These are phyloP conservation scores for Claviceps quebecensis DNA, from an alignment of 2,329 filamentous ascomycete genomes.

Conservation along the genomic window DNA sequence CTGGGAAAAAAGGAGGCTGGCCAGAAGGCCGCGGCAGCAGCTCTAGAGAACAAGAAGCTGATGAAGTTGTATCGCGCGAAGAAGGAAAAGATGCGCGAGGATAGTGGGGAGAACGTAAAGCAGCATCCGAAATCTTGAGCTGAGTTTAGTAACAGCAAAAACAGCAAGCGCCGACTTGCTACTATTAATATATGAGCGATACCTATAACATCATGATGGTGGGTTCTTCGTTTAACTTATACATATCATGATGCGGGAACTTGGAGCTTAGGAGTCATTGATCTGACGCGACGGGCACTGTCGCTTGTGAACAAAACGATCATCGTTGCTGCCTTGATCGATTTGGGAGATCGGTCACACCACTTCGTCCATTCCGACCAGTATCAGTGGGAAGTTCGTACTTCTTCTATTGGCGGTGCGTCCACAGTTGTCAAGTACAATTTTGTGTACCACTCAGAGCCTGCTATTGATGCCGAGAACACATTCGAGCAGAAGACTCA, in stretches of 20 bases:
- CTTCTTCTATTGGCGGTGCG: too few relatives aligned
- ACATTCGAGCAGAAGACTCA: too few relatives aligned
- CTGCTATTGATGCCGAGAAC: too few relatives aligned
- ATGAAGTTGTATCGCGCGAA: slow-evolving; percentile 35
- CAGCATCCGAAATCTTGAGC: neutral
- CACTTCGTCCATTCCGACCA: too few relatives aligned
- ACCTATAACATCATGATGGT: neutral
- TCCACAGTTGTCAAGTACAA: too few relatives aligned
- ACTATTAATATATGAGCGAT: neutral
- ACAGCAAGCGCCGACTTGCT: neutral
- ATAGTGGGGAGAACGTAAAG: neutral
- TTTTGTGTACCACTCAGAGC: too few relatives aligned
- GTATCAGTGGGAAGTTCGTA: too few relatives aligned
- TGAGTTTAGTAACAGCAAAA: neutral
- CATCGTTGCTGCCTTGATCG: too few relatives aligned
- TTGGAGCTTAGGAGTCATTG: neutral
- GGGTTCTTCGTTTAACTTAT: neutral
- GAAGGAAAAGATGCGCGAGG: slow-evolving; percentile 18
- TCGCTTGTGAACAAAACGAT: too few relatives aligned
- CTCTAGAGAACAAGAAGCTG: slow-evolving; percentile 52
- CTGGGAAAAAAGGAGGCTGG: slow-evolving; percentile 57
- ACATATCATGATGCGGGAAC: too few relatives aligned
- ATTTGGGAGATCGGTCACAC: too few relatives aligned
- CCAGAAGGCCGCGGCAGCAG: slow-evolving; percentile 48
- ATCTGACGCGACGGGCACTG: neutral